phyloP scores from a whole-genome alignment of 2,329 filamentous ascomycete genomes.

The Blastomyces gilchristii region DNA sequence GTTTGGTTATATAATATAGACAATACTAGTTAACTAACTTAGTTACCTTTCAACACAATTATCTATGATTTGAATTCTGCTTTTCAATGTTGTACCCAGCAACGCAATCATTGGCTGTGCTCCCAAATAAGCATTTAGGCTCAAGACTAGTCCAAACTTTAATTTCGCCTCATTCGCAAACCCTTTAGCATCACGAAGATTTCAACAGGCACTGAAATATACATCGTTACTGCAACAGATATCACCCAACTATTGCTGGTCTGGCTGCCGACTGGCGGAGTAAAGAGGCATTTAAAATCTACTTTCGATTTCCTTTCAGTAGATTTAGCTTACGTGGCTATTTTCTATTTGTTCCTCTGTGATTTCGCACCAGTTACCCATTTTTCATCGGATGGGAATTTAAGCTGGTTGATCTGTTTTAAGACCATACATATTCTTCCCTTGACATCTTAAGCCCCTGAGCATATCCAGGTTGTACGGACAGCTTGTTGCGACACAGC shows the following conservation, averaged over 20 bases:
- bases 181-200: background rate
- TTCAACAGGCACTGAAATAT: background rate
- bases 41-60: background rate
- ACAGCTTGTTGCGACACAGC: background rate
- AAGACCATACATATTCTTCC: background rate
- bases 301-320: background rate
- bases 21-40: background rate
- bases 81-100: background rate
- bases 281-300: background rate
- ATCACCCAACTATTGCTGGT: background rate
- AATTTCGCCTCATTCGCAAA: conserved; percentile 6
- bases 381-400: background rate
- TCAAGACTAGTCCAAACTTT: conserved; percentile 8
- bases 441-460: background rate
- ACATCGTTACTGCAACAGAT: background rate
- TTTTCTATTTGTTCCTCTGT: background rate
- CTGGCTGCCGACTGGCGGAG: background rate
- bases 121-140: conserved; percentile 11
- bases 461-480: background rate
- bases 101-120: background rate
- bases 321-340: background rate
- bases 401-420: background rate
- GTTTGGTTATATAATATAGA: background rate
- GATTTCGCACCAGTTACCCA: background rate
- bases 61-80: background rate